Evolutionary conservation across 2,329 filamentous ascomycete species (phyloP).

Genomic region (Pyrenochaeta sp.): DNA sequence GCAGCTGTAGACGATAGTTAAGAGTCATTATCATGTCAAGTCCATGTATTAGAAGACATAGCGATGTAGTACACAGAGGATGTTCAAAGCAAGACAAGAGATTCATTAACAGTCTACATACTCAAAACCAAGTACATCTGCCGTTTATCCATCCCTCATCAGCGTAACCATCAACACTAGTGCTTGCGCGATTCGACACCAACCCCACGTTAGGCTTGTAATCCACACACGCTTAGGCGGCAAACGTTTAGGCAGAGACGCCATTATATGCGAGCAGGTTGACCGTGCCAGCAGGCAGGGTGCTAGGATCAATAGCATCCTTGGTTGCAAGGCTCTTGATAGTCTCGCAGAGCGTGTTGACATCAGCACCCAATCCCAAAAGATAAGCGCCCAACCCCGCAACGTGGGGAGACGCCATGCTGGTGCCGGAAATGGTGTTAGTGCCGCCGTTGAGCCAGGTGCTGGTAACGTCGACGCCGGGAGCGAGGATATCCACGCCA

Average conservation of each 20-base stretch:
- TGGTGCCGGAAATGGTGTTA: conserved; percentile 65
- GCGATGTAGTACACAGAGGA: too few relatives aligned
- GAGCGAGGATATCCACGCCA: conserved; percentile 47
- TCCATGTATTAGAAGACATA: too few relatives aligned
- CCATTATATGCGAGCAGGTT: conserved; percentile 64
- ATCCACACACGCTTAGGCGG: background rate
- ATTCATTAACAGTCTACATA: too few relatives aligned
- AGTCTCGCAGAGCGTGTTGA: conserved; percentile 53
- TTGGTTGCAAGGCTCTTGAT: conserved; percentile 53
- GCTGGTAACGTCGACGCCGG: conserved; percentile 51
- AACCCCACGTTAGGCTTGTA: too few relatives aligned
- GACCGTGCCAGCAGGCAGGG: conserved; percentile 50
- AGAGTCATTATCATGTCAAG: too few relatives aligned
- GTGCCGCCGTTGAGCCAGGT: conserved; percentile 52
- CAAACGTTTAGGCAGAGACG: background rate
- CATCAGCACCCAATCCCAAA: conserved; percentile 56
- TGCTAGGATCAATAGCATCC: conserved; percentile 40
- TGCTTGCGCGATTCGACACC: too few relatives aligned
- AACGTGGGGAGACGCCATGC: conserved; percentile 74
- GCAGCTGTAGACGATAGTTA: too few relatives aligned
- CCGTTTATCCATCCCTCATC: too few relatives aligned
- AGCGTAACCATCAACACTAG: too few relatives aligned
- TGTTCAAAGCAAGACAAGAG: too few relatives aligned
- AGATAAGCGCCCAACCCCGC: conserved; percentile 73
- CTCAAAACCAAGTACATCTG: too few relatives aligned